These are phyloP conservation scores for Colletotrichum costaricense DNA, from an alignment of 2,329 filamentous ascomycete genomes.

Conservation along the genomic window DNA sequence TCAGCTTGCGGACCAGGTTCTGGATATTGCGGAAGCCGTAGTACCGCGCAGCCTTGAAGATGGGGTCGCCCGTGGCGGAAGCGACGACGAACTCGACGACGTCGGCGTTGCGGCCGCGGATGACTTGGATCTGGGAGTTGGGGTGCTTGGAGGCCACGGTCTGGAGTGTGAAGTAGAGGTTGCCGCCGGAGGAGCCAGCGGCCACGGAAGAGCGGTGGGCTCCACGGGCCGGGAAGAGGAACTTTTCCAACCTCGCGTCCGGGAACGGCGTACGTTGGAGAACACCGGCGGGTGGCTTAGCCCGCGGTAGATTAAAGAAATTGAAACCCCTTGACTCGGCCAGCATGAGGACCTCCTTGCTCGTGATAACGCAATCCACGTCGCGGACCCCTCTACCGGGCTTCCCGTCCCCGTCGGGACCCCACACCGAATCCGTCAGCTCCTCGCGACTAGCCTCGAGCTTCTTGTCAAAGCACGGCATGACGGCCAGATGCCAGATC, in stretches of 20 bases:
- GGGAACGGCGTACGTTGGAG: constrained; percentile 71
- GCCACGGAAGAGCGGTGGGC: constrained; percentile 59
- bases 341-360: constrained; percentile 91
- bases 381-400: constrained; percentile 76
- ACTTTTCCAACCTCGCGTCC: constrained; percentile 75
- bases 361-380: constrained; percentile 98
- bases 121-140: constrained; percentile 76
- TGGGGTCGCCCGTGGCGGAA: constrained; percentile 62
- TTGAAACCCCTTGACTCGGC: constrained; percentile 82
- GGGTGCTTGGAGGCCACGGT: constrained; percentile 77
- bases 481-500: constrained; percentile 95
- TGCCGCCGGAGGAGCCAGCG: constrained; percentile 88
- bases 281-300: constrained; percentile 55
- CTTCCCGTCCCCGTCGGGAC: constrained; percentile 51
- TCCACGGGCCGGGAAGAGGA: constrained; percentile 74
- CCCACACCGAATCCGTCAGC: constrained; percentile 85
- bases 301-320: constrained; percentile 77
- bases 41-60: constrained; percentile 88
- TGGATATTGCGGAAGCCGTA: constrained; percentile 99
- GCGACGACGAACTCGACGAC: constrained; percentile 86
- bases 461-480: constrained; percentile 99
- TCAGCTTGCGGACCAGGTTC: constrained; percentile 92
- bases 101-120: constrained; percentile 87
- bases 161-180: constrained; percentile 85
- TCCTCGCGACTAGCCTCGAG: constrained; percentile 94